Evolutionary conservation across 2,329 filamentous ascomycete genomes (phyloP).

Genomic region (Lasiodiplodia citricola): DNA sequence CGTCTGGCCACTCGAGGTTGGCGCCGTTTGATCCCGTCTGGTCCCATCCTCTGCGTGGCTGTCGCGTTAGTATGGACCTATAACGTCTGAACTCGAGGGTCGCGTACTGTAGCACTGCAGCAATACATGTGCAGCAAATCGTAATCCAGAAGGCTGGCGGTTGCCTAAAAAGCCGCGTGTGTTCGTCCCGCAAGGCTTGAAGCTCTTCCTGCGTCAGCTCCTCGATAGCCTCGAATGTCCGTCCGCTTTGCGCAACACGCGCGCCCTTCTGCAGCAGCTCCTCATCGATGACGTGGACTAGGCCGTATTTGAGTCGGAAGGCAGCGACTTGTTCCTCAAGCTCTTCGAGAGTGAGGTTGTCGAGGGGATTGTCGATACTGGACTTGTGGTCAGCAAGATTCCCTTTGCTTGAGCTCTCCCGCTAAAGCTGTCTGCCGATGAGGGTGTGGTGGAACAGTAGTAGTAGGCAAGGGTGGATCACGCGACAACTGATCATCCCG

Average conservation of each 20-base stretch:
- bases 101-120: conserved; percentile 62
- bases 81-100: too few relatives aligned
- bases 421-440: neutral
- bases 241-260: conserved; percentile 73
- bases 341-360: conserved; percentile 57
- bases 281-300: conserved; percentile 60
- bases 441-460: neutral
- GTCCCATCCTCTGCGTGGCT: conserved; percentile 52
- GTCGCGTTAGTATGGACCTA: neutral
- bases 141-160: conserved; percentile 68
- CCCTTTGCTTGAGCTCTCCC: neutral
- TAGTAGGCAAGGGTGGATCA: neutral
- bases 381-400: neutral
- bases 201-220: conserved; percentile 68
- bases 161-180: conserved; percentile 70
- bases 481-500: neutral
- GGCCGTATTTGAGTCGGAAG: conserved; percentile 65
- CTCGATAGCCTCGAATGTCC: conserved; percentile 65
- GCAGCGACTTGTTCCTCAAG: conserved; percentile 62
- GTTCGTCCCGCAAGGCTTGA: conserved; percentile 64
- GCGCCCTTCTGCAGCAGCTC: conserved; percentile 70
- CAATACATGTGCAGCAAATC: conserved; percentile 70
- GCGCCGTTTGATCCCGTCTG: conserved; percentile 59
- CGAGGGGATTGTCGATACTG: conserved; percentile 63
- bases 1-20: conserved; percentile 64